Evolutionary conservation across 2,329 filamentous ascomycete genomes (phyloP), one percentile per base, ranked within the genome.

Genomic region (Penicillium concentricum): DNA sequence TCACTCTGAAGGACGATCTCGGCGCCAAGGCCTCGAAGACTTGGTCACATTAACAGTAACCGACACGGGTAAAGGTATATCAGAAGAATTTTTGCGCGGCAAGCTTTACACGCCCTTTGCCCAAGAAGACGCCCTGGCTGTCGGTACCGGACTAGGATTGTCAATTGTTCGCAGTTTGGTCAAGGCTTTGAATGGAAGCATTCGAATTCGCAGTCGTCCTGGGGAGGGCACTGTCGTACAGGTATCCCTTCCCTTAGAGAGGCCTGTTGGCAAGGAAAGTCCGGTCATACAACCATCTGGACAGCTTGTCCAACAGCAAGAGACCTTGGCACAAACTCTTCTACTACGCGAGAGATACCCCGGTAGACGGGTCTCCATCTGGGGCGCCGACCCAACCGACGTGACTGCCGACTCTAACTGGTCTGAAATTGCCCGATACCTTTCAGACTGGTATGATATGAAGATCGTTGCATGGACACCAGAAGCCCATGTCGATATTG

Each of bases 31-130:
- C 7, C 51, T 67, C 0, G 69, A 72, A 47, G 72, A 76, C 7
- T 49, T 73, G 18, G 65, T 74, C 4, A 69, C 69, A 0, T 54
- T 84, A 16, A 81, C 77, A 0, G 81, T 90, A 1, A 76, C 78
- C 0, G 87, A 90, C 62, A 87, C 87, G 0, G 88, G 87, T 1
- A 80, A 80, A 43, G 88, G 87, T 1, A 90, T 90, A 34, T 81
- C 81, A 0, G 76, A 82, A 6, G 83, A 87, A 10, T 90, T 84
- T 60, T 72, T 89, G 12, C 77, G 81, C 20, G 80, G 83, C 9
- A 79, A 81, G 15, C 70, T 89, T 0, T 90, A 86, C 65, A 83
- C 81, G 0, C 84, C 75, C 1, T 78, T 78, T 54, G 71, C 75
- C 0, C 87, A 90, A 59, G 87, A 90, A 63, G 80, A 88, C 46